Evolutionary conservation across 2,329 filamentous ascomycete genomes (phyloP).

Genomic region (Dendryphion nanum): DNA sequence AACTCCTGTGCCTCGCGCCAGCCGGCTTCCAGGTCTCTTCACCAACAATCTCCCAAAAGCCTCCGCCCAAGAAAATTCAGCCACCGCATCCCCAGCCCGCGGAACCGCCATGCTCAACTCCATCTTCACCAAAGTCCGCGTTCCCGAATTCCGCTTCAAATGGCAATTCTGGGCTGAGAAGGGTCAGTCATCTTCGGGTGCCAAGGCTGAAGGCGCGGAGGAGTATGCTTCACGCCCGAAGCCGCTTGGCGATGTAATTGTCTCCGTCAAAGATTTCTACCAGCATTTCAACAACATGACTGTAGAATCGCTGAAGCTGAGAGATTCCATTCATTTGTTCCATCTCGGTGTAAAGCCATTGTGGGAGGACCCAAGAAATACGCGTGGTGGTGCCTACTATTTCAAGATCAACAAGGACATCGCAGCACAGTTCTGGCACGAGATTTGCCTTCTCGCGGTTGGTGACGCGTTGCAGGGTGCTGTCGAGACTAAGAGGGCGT

Average conservation of each 20-base stretch:
- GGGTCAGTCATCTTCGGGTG: slow-evolving; percentile 26
- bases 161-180: slow-evolving; percentile 56
- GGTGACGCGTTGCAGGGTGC: slow-evolving; percentile 76
- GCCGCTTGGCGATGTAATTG: slow-evolving; percentile 43
- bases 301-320: slow-evolving; percentile 68
- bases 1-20: no score
- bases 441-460: slow-evolving; percentile 77
- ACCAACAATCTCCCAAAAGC: slow-evolving; percentile 56
- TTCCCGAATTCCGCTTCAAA: slow-evolving; percentile 51
- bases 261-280: slow-evolving; percentile 51
- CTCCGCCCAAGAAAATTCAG: slow-evolving; percentile 58
- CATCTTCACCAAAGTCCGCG: slow-evolving; percentile 46
- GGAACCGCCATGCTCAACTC: slow-evolving; percentile 68
- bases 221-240: slow-evolving; percentile 48
- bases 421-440: slow-evolving; percentile 73
- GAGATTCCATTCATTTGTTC: slow-evolving; percentile 70
- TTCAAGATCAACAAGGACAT: slow-evolving; percentile 81
- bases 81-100: slow-evolving; percentile 68
- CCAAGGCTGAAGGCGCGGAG: slow-evolving; percentile 17
- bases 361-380: slow-evolving; percentile 84
- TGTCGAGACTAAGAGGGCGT: slow-evolving; percentile 58
- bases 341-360: slow-evolving; percentile 79
- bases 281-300: slow-evolving; percentile 68
- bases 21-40: slow-evolving; percentile 34
- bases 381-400: slow-evolving; percentile 84